Evolutionary conservation across 257 asterid species (phyloP), one percentile per base, ranked within the genome.

Genomic region (Nicotiana otophora): DNA sequence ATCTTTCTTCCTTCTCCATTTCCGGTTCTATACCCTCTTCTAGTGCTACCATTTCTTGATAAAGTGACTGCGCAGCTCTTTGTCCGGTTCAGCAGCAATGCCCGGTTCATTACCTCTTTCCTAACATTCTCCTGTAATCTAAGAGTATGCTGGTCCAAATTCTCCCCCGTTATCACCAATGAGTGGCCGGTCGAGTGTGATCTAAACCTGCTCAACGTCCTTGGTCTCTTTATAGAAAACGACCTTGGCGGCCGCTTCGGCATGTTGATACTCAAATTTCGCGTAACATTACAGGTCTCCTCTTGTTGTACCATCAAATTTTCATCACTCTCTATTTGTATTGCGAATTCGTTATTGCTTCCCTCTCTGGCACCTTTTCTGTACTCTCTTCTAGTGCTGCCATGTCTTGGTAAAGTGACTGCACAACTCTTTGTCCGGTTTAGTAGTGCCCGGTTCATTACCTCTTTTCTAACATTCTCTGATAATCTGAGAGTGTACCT

Each of bases 141-240:
- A 28, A 96, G 70, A 5, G 99, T 96, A 87, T 87, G 94, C 68
- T 98, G 90, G 5, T 96, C 98, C 0, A 90, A 81, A 33, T 90
- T 92, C 31, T 87, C 93, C 0, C 90, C 98, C 10, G 97, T 95
- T 80, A 86, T 91, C 30, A 91, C 97, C 86, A 94, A 14, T 0
- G 95, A 92, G 82, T 96, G 98, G 2, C 99, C 99, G 10, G 99
- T 96, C 15, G 99, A 94, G 82, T 94, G 97, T 2, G 99, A 96
- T 58, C 97, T 82, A 31, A 93, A 96, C 83, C 87, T 93, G 3
- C 84, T 92, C 2, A 91, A 83, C 14, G 80, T 69, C 58, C 39
- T 83, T 5, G 87, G 84, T 7, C 62, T 48, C 42, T 82, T 83
- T 0, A 92, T 17, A 2, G 98, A 92, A 75, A 88, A 81, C 2